Evolutionary conservation across 345 rosid genomes (phyloP), one percentile per base, ranked within the genome.

Genomic region (Rhizophora mangle): DNA sequence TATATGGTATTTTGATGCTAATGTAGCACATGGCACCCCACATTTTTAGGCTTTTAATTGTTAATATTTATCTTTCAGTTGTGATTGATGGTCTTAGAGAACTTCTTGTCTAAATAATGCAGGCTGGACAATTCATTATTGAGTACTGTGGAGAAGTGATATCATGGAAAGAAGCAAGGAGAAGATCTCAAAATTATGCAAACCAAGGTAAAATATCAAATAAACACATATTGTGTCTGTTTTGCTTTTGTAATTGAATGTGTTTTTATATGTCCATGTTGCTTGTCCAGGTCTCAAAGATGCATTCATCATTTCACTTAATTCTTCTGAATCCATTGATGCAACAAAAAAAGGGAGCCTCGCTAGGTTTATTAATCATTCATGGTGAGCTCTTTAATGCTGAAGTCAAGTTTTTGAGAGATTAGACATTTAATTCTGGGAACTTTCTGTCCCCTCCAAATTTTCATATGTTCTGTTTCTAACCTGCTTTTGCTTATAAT

Each of bases 81-180:
- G 19, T 47, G 31, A 15, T 62, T 51, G 31, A 32, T 27, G 13
- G 22, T 47, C 46, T 58, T 16, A 43, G 53, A 29, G 21, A 20
- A 8, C 24, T 69, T 53, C 8, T 64, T 64, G 74, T 62, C 69
- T 70, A 30, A 13, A 55, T 34, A 20, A 63, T 81, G 75, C 78
- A 95, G 99, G 86, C 78, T 21, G 97, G 99, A 26, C 96, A 85
- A 49, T 89, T 95, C 66, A 84, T 95, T 65, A 87, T 92, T 54
- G 99, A 95, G 83, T 95, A 95, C 46, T 95, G 96, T 86, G 99
- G 99, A 55, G 99, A 95, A 89, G 97, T 95, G 59, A 95, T 92
- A 82, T 85, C 96, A 16, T 90, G 93, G 89, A 89, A 81, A 85
- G 97, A 92, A 76, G 99, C 97, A 62, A 89, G 78, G 85, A 83